Conservation (phyloP, 495 filamentous ascomycete species). For the Polyplosphaeria fusca region DNA sequence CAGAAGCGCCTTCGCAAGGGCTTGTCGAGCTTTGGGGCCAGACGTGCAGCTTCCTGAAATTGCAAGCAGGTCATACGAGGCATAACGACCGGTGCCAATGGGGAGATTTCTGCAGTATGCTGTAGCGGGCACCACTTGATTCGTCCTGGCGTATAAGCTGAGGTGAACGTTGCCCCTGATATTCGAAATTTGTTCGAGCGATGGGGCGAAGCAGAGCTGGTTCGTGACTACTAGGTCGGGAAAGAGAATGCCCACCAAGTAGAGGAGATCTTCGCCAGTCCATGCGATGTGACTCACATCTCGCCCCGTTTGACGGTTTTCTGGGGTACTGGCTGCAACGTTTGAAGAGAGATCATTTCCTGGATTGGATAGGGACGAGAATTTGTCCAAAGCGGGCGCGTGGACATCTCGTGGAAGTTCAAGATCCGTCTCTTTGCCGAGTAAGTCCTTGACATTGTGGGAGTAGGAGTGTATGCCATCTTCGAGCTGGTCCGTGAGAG, state of each 20-base stretch:
- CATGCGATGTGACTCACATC: too few relatives aligned
- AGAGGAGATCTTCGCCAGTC: too few relatives aligned
- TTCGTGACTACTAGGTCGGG: neutral
- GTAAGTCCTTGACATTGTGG: too few relatives aligned
- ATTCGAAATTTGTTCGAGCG: neutral
- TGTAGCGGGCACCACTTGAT: neutral
- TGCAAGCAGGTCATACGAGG: neutral
- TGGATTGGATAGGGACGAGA: too few relatives aligned
- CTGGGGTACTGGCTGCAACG: too few relatives aligned
- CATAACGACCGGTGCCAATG: slow-evolving; percentile 3
- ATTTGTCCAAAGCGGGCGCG: too few relatives aligned
- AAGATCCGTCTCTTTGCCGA: too few relatives aligned
- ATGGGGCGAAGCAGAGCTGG: slow-evolving; percentile 7
- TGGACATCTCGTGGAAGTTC: neutral
- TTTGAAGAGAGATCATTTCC: too few relatives aligned
- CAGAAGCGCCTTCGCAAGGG: neutral
- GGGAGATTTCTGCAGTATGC: neutral
- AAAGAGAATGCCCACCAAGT: slow-evolving; percentile 16
- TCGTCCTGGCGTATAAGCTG: neutral
- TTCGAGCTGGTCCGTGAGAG: too few relatives aligned
- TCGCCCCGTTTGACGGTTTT: too few relatives aligned
- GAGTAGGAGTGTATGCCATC: too few relatives aligned
- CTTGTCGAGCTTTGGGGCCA: neutral
- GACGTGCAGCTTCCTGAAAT: neutral
- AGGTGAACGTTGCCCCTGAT: neutral